Percentiles rank a stretch among this genome's conserved stretches.
phyloP scores from a whole-genome alignment of 768 basidiomycete species.

The Lactarius trivialis region DNA sequence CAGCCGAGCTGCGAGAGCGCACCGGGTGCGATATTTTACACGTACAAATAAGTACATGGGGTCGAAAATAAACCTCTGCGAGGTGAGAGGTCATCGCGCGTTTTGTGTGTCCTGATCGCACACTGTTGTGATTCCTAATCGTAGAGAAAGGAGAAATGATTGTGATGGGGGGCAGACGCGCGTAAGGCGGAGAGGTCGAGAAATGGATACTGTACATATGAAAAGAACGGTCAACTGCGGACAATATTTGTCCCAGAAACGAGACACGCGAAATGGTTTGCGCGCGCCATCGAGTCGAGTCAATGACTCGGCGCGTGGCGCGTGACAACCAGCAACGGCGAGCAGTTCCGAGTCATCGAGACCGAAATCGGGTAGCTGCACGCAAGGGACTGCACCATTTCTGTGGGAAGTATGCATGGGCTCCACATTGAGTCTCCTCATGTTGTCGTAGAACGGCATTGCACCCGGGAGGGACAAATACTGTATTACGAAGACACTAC shows the following conservation, averaged over 20 bases:
- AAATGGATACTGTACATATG: slow-evolving; percentile 11
- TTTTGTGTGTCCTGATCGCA: slow-evolving; percentile 15
- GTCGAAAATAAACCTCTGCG: not conserved
- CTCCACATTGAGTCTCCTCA: slow-evolving; percentile 43
- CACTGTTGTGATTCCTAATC: slow-evolving; percentile 4
- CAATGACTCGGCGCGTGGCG: too few species aligned
- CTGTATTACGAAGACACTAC: too few species aligned
- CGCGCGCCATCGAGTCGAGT: not conserved
- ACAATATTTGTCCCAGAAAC: not conserved
- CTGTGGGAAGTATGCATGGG: slow-evolving; percentile 46
- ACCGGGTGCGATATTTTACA: not conserved
- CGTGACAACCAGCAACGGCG: not conserved
- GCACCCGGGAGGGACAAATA: slow-evolving; percentile 33
- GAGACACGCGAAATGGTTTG: not conserved
- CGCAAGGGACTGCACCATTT: slow-evolving; percentile 45
- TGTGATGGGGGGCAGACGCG: slow-evolving; percentile 6
- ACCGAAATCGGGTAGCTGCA: too few species aligned
- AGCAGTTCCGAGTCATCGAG: not conserved
- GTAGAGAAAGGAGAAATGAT: slow-evolving; percentile 13
- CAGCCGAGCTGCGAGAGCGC: not conserved
- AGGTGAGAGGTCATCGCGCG: not conserved
- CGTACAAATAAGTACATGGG: not conserved
- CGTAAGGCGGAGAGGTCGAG: not conserved
- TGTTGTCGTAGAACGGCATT: slow-evolving; percentile 40
- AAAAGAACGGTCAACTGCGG: slow-evolving; percentile 15